A percentile compares a stretch with the other conserved stretches of the same genome.
phyloP scores from a whole-genome alignment of 768 basidiomycete genomes.

The Pulveroboletus sp. region DNA sequence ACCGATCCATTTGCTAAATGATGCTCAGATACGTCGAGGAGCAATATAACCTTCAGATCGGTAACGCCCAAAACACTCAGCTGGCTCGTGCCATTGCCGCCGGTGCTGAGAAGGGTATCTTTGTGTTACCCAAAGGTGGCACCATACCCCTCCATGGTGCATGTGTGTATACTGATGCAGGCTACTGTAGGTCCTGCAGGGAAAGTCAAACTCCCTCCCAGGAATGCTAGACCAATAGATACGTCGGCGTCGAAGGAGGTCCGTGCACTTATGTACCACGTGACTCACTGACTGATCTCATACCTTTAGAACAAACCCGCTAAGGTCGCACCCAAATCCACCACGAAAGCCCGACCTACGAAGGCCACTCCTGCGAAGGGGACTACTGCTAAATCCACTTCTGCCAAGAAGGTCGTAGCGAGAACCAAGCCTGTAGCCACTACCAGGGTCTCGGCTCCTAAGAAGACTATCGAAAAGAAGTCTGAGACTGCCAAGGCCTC shows the following conservation, averaged over 20 bases:
- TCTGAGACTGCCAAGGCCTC: slow-evolving; percentile 33
- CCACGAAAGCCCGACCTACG: slow-evolving; percentile 20
- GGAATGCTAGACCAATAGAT: slow-evolving; percentile 45
- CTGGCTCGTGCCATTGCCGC: slow-evolving; percentile 74
- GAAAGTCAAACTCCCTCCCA: slow-evolving; percentile 67
- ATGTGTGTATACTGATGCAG: slow-evolving; percentile 2
- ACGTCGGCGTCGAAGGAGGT: slow-evolving; percentile 56
- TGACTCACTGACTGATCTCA: slow-evolving; percentile 15
- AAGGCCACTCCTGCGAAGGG: slow-evolving; percentile 28
- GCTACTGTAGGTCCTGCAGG: slow-evolving; percentile 39
- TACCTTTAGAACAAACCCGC: slow-evolving; percentile 26
- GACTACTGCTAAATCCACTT: slow-evolving; percentile 19
- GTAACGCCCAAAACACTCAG: slow-evolving; percentile 70
- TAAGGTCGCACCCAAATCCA: slow-evolving; percentile 30
- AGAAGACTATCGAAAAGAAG: slow-evolving; percentile 37
- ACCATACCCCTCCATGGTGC: slow-evolving; percentile 1
- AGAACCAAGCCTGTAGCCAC: slow-evolving; percentile 35
- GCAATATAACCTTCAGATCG: slow-evolving; percentile 77
- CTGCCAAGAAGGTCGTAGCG: slow-evolving; percentile 26
- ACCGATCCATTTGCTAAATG: slow-evolving; percentile 16
- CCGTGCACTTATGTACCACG: slow-evolving; percentile 27
- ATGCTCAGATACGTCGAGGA: slow-evolving; percentile 70
- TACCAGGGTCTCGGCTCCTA: slow-evolving; percentile 34
- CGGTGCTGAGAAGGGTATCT: slow-evolving; percentile 80
- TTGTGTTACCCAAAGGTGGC: slow-evolving; percentile 84